Conservation (phyloP, 306 rosid genomes). For the Quercus suber region DNA sequence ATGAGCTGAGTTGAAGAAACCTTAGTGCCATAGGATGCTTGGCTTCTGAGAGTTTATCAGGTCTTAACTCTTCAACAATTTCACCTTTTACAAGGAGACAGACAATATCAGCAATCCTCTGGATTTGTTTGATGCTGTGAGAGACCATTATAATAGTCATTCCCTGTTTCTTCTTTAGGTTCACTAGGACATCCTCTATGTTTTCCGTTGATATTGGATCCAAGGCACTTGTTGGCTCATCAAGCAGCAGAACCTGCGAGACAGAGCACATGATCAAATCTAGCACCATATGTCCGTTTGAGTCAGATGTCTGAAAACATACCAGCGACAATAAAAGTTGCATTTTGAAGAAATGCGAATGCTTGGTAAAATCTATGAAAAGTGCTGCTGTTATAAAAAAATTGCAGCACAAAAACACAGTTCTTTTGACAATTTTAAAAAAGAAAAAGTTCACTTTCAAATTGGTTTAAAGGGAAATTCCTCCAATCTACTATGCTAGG, state of each 20-base stretch:
- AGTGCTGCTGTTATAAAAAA: no score
- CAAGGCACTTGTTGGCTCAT: slow-evolving; percentile 92
- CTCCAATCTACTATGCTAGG: no score
- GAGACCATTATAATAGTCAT: slow-evolving; percentile 80
- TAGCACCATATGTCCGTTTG: not conserved
- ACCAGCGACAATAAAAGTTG: no score
- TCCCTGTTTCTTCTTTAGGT: slow-evolving; percentile 69
- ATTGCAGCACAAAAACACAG: no score
- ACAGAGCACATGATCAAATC: not conserved
- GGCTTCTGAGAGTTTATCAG: slow-evolving; percentile 66
- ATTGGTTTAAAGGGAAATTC: no score
- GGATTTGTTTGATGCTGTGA: slow-evolving; percentile 87
- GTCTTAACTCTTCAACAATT: slow-evolving; percentile 68
- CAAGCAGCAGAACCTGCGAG: slow-evolving; percentile 71
- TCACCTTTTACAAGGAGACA: slow-evolving; percentile 83
- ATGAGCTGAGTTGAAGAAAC: slow-evolving; percentile 78
- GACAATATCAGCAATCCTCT: slow-evolving; percentile 78
- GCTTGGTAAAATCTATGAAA: no score
- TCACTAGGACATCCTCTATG: slow-evolving; percentile 73
- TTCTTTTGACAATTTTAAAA: no score
- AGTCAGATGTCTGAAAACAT: no score
- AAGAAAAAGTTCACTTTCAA: no score
- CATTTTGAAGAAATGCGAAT: no score
- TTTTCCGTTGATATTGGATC: slow-evolving; percentile 92
- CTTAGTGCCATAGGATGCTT: slow-evolving; percentile 83